Percentiles rank a stretch among this genome's conserved stretches.
These are phyloP conservation scores for Coemansia sp. DNA, from an alignment of 192 early-diverging fungal genomes.

Conservation along the genomic window DNA sequence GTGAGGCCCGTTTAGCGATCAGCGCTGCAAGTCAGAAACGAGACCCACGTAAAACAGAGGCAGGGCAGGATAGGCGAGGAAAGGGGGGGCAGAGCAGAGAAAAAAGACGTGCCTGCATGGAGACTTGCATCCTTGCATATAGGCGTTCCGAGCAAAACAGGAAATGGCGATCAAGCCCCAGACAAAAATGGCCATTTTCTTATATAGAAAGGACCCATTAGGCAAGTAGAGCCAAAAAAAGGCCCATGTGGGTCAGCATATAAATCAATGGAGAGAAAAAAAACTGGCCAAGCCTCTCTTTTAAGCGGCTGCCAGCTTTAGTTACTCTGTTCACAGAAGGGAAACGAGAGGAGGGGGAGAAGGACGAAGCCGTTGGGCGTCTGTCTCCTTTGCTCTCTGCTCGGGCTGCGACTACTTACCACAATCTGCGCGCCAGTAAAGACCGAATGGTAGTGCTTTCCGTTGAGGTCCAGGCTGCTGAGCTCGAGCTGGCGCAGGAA, in stretches of 20 bases:
- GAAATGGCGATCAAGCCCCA: neutral
- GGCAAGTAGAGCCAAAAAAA: neutral
- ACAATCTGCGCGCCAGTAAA: constrained; percentile 53
- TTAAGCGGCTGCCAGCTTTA: neutral
- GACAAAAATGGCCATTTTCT: neutral
- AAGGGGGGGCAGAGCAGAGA: neutral
- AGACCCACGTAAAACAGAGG: neutral
- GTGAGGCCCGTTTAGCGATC: neutral
- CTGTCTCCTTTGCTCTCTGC: neutral
- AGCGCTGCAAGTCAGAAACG: neutral
- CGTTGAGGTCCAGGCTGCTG: constrained; percentile 43
- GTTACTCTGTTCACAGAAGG: neutral
- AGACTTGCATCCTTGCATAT: constrained; percentile 1
- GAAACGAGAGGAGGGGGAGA: neutral
- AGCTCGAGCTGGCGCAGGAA: constrained; percentile 49
- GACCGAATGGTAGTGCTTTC: constrained; percentile 49
- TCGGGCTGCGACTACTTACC: constrained; percentile 35
- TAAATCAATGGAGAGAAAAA: neutral
- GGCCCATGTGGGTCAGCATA: neutral
- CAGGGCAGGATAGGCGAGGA: neutral
- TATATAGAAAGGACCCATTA: neutral
- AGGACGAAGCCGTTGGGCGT: too few relatives aligned
- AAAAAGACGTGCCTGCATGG: constrained; percentile 10
- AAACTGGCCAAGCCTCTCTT: neutral
- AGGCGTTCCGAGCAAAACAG: neutral